A percentile compares a stretch with the other conserved stretches of the same genome.
Conservation (phyloP, 805 yeast species). For the Citeromyces matritensis region DNA sequence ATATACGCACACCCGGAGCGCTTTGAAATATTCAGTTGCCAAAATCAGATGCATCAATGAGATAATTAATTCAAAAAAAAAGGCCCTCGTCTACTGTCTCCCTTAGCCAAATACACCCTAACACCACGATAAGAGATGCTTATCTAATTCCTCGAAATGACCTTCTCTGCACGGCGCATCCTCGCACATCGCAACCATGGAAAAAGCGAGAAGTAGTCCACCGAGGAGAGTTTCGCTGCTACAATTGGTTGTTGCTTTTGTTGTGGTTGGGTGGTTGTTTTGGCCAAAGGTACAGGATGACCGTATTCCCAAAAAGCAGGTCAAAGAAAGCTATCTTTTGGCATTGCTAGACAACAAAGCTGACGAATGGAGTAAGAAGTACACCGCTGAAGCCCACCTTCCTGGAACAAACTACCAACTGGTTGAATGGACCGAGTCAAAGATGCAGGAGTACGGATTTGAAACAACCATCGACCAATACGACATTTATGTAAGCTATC, state of each 20-base stretch:
- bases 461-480: constrained; percentile 35
- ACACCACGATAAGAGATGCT: too few species aligned
- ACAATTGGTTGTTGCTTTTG: constrained; percentile 1
- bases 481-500: constrained; percentile 51
- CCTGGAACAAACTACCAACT: constrained; percentile 36
- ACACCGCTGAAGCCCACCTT: constrained; percentile 39
- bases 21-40: too few species aligned
- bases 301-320: constrained; percentile 1
- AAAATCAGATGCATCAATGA: too few species aligned
- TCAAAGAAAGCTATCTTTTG: constrained; percentile 7
- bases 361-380: constrained; percentile 35
- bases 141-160: too few species aligned
- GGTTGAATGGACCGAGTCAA: constrained; percentile 45
- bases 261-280: constrained; percentile 5
- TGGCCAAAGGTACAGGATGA: constrained; percentile 1
- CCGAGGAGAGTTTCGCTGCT: too few species aligned
- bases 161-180: too few species aligned
- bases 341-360: constrained; percentile 21
- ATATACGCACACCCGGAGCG: too few species aligned
- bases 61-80: too few species aligned
- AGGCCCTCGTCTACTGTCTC: too few species aligned
- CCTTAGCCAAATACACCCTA: too few species aligned
- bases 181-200: too few species aligned
- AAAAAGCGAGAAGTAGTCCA: too few species aligned
- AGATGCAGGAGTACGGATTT: constrained; percentile 49